Evolutionary conservation across 139 green algal species (phyloP), one percentile per base, ranked within the genome.

Genomic region (Chlorella sp.): DNA sequence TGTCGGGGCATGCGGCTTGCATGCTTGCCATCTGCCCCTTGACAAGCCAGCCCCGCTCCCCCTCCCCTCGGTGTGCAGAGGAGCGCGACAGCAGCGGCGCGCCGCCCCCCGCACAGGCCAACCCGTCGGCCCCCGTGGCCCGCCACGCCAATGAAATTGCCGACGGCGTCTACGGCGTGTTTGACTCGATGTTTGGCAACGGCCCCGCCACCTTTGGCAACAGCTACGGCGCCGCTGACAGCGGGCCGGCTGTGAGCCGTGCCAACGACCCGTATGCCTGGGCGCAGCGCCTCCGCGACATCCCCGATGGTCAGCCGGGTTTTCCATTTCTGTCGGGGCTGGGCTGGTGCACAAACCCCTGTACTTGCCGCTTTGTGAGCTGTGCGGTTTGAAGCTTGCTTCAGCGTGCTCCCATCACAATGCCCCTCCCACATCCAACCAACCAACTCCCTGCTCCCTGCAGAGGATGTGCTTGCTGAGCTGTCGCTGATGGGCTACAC

Each of bases 301-400:
- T 94, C 20, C 89, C 90, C 11, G 90, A 95, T 47, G 51, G 51
- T 60, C n/a, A n/a, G n/a, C n/a, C n/a, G n/a, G n/a, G n/a, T n/a
- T n/a, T n/a, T n/a, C n/a, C n/a, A n/a, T n/a, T n/a, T n/a, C n/a
- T n/a, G n/a, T n/a, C n/a, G n/a, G n/a, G n/a, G n/a, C n/a, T n/a
- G n/a, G n/a, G n/a, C n/a, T n/a, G n/a, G n/a, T n/a, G n/a, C n/a
- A n/a, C n/a, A n/a, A n/a, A n/a, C n/a, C n/a, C 44, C 44, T 51
- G 44, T 51, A 51, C 44, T 51, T n/a, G n/a, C n/a, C n/a, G n/a
- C n/a, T n/a, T n/a, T n/a, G n/a, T n/a, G n/a, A n/a, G n/a, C n/a
- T n/a, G n/a, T n/a, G n/a, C n/a, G n/a, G n/a, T n/a, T n/a, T n/a
- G n/a, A 51, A 9, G 7, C 44, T 9, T 51, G 44, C 44, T 21